Percentiles rank a stretch among this genome's conserved stretches.
phyloP scores from a whole-genome alignment of 495 filamentous ascomycete genomes.

The Aspergillus sclerotioniger region DNA sequence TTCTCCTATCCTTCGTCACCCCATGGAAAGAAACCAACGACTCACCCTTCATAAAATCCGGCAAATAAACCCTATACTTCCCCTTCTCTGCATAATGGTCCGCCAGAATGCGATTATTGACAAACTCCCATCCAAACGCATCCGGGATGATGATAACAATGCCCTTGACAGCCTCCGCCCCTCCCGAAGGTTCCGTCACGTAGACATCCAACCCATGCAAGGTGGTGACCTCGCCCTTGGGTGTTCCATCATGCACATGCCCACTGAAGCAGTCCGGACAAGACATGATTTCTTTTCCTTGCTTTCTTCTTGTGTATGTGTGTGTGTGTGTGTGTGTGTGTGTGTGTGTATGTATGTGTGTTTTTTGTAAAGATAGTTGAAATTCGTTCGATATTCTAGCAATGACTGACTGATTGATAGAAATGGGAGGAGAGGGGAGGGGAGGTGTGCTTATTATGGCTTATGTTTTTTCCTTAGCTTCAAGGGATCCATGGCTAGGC shows the following conservation, averaged over 20 bases:
- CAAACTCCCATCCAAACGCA: conserved; percentile 57
- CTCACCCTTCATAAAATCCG: conserved; percentile 60
- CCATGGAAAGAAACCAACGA: conserved; percentile 1
- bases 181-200: conserved; percentile 34
- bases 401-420: too few relatives aligned
- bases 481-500: background rate
- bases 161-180: conserved; percentile 35
- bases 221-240: conserved; percentile 26
- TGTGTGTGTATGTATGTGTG: too few relatives aligned
- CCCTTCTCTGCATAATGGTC: conserved; percentile 52
- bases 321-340: too few relatives aligned
- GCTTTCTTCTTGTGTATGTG: background rate
- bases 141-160: conserved; percentile 56
- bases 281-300: conserved; percentile 22
- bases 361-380: too few relatives aligned
- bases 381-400: too few relatives aligned
- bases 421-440: too few relatives aligned
- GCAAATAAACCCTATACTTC: conserved; percentile 50
- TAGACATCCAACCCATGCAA: conserved; percentile 54
- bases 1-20: conserved; percentile 4
- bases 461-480: background rate
- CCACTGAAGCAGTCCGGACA: conserved; percentile 36
- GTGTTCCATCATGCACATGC: conserved; percentile 25
- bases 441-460: too few relatives aligned
- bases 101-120: conserved; percentile 52